These are phyloP conservation scores for Plasmodium ovale DNA, from an alignment of 169 alveolate species.

Conservation along the genomic window DNA sequence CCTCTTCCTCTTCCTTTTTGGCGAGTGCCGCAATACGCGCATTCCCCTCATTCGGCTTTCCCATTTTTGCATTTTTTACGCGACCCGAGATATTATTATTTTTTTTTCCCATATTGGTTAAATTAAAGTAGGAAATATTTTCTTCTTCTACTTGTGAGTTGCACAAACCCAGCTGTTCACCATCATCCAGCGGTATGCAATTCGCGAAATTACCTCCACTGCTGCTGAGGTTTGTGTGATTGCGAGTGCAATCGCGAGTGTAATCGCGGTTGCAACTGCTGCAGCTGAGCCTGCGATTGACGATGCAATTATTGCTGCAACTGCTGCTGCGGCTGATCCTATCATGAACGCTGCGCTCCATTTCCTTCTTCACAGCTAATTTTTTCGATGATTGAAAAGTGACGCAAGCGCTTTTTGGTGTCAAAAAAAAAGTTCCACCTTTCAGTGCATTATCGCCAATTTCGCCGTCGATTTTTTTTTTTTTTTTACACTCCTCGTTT, in stretches of 20 bases:
- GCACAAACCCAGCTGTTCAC: slow-evolving; percentile 8
- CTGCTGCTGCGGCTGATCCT: not conserved
- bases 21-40: no score
- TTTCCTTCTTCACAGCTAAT: not conserved
- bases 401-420: not conserved
- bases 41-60: not conserved
- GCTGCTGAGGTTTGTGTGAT: not conserved
- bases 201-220: not conserved
- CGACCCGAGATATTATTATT: not conserved
- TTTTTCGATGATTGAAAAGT: not conserved
- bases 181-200: not conserved
- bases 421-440: not conserved
- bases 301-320: not conserved
- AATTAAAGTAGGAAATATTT: not conserved
- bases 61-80: not conserved
- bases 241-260: not conserved
- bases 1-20: not conserved
- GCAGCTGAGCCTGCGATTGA: not conserved
- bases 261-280: not conserved
- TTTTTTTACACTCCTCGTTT: not conserved
- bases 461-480: not conserved
- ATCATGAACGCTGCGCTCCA: not conserved
- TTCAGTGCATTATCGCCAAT: not conserved
- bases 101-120: slow-evolving; percentile 1
- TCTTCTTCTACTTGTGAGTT: not conserved